A percentile compares a stretch with the other conserved stretches of the same genome.
Evolutionary conservation across 2,329 filamentous ascomycete species (phyloP).

Genomic region (Fusarium continuum): DNA sequence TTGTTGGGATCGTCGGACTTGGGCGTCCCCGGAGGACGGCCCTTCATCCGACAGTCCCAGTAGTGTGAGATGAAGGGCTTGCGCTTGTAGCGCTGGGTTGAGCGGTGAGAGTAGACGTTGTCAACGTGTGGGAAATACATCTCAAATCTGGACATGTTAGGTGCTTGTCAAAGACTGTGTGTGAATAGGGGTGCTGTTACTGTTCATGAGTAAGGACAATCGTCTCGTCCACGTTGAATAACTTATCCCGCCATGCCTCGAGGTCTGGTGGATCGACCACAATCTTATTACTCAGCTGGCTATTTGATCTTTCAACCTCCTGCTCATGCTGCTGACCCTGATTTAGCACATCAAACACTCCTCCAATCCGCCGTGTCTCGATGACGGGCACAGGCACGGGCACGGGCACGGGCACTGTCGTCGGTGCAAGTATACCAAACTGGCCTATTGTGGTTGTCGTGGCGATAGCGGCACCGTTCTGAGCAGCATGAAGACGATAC

Average conservation of each 20-base stretch:
- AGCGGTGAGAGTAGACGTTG: conserved; percentile 86
- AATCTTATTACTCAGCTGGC: conserved; percentile 64
- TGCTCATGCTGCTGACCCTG: neutral
- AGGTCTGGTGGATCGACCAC: conserved; percentile 74
- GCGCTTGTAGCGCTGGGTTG: conserved; percentile 81
- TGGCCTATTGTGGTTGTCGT: conserved; percentile 45
- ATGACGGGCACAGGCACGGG: no score
- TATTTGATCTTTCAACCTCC: conserved; percentile 50
- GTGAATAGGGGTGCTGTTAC: conserved; percentile 53
- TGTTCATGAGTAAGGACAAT: conserved; percentile 79
- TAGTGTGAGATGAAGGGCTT: conserved; percentile 86
- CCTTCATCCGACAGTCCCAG: conserved; percentile 85
- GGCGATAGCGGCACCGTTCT: conserved; percentile 1
- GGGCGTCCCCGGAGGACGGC: conserved; percentile 78
- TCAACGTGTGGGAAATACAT: conserved; percentile 86
- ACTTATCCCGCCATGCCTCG: conserved; percentile 72
- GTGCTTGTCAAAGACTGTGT: neutral
- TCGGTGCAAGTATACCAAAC: conserved; percentile 58
- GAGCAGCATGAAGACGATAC: conserved; percentile 23
- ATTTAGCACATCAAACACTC: conserved; percentile 1
- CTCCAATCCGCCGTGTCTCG: conserved; percentile 7
- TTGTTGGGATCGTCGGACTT: conserved; percentile 83
- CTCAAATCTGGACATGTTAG: conserved; percentile 65
- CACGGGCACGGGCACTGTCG: conserved; percentile 32
- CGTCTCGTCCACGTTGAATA: conserved; percentile 79